These are phyloP conservation scores for Acanthamoeba royreba DNA, from an alignment of 208 protist species.

Conservation along the genomic window DNA sequence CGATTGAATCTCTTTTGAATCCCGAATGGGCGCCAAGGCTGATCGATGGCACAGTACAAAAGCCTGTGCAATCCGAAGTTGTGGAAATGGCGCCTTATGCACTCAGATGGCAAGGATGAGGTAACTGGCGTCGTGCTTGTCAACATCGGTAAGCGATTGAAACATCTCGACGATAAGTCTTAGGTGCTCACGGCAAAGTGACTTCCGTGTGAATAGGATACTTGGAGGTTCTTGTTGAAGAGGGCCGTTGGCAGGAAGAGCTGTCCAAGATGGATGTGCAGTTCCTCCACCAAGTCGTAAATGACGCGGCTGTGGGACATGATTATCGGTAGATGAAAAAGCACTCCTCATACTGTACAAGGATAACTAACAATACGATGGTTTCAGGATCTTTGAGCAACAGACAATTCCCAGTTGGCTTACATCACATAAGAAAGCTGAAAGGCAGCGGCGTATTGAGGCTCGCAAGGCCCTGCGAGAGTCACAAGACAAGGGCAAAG, in stretches of 20 bases:
- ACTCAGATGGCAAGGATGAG: no score
- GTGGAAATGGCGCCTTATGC: no score
- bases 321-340: not conserved
- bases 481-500: not conserved
- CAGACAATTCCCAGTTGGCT: slow-evolving; percentile 13
- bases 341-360: not conserved
- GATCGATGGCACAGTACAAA: no score
- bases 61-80: no score
- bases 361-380: not conserved
- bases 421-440: not conserved
- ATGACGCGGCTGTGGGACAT: not conserved
- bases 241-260: not conserved
- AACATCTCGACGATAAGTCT: not conserved
- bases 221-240: not conserved
- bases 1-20: no score
- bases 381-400: not conserved
- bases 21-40: no score
- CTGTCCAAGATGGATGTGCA: not conserved
- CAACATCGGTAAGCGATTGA: not conserved
- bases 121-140: no score
- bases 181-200: not conserved
- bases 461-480: not conserved
- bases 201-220: not conserved
- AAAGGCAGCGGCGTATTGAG: not conserved
- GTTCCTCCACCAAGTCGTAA: not conserved